Conservation (phyloP, 2,329 filamentous ascomycete species). For the Daldinia sp. region DNA sequence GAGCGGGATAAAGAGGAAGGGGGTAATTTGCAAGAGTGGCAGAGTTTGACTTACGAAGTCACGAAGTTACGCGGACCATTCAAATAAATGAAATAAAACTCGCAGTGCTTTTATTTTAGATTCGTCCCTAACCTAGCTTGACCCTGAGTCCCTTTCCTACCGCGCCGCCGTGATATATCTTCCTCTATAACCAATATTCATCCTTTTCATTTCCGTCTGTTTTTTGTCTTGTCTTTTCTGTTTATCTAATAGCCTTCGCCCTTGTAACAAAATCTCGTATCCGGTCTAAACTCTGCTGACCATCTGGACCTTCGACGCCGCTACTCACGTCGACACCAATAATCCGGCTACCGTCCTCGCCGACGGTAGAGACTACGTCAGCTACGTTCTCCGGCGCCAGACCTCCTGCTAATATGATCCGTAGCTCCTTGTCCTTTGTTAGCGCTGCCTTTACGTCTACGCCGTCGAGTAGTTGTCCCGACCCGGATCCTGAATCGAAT, state of each 20-base stretch:
- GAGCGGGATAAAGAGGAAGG: too few species aligned
- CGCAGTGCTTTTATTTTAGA: background rate
- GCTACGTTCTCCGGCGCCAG: constrained; percentile 83
- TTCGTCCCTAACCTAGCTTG: background rate
- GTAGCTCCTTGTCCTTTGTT: constrained; percentile 75
- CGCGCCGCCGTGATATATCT: background rate
- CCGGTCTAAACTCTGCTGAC: constrained; percentile 82
- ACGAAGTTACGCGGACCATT: constrained; percentile 19
- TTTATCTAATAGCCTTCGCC: constrained; percentile 71
- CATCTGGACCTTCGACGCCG: constrained; percentile 86
- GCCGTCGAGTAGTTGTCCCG: constrained; percentile 82
- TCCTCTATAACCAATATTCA: background rate
- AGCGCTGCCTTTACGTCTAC: constrained; percentile 76
- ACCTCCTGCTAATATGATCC: constrained; percentile 86
- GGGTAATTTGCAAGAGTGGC: background rate
- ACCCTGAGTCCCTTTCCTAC: background rate
- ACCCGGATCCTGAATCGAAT: constrained; percentile 87
- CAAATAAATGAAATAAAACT: constrained; percentile 1
- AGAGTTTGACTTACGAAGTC: constrained; percentile 10
- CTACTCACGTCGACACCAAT: constrained; percentile 93
- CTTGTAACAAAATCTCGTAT: constrained; percentile 84
- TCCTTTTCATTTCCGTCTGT: background rate
- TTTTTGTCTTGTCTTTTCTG: background rate
- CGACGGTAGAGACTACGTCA: constrained; percentile 72
- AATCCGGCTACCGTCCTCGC: constrained; percentile 70